Evolutionary conservation across 75 land plant species (phyloP), one percentile per base, ranked within the genome.

Genomic region (Cryptomeria japonica): DNA sequence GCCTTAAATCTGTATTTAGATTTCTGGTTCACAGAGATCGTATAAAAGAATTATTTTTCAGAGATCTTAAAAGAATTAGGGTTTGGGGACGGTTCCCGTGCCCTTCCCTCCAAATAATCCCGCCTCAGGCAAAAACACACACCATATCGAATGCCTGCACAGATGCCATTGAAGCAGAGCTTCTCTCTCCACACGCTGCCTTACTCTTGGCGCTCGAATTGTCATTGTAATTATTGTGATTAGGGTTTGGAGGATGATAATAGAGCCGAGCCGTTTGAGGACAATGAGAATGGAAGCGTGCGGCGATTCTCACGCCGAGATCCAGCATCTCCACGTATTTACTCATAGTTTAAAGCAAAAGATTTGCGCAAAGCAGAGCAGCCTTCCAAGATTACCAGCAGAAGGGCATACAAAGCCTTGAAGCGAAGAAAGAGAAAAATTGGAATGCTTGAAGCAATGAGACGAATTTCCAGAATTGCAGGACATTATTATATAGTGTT

Each of bases 211-310:
- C 15, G n/a, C 72, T 68, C 8, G 28, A 28, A 68, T 28, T 68
- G 0, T 19, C 31, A 68, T 0, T 68, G 53, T 11, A 51, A 51
- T 51, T 51, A 13, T 1, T 51, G 53, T 51, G 72, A 28, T 68
- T 28, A 6, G 25, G 6, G 25, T 19, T 28, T 28, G 90, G 90
- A 13, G 91, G 91, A 77, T 88, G 86, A 86, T 90, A 90, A 85
- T 90, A 90, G 70, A 90, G 77, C 9, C 89, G 87, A 13, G 89
- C 91, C 25, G 91, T 90, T 42, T 90, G 91, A 28, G 91, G 91
- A 87, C 91, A 90, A 73, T 88, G 91, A 56, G 91, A 88, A 46
- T 90, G 91, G 83, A 90, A 90, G 12, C 91, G 25, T 49, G 89
- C 89, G 41, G 86, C 91, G 12, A 90, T 88, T 44, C 91, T 86